Percentiles rank a stretch among this genome's conserved stretches.
These are phyloP conservation scores for Microdochium nivale DNA, from an alignment of 2,329 filamentous ascomycete species.

Conservation along the genomic window DNA sequence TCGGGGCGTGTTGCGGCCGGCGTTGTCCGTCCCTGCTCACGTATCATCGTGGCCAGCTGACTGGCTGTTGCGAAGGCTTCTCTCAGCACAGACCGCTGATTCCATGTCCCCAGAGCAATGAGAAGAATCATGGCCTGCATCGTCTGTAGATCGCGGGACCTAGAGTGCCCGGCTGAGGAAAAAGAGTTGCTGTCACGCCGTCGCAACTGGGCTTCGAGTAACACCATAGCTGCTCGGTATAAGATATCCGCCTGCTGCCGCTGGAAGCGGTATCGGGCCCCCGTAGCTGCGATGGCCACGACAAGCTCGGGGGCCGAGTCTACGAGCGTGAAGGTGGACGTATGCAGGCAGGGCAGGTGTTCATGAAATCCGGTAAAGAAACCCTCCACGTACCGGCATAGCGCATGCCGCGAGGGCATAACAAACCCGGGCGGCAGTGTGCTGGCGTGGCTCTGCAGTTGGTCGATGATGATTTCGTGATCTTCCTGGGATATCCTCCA, in stretches of 20 bases:
- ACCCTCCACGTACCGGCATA: slow-evolving; percentile 24
- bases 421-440: no score
- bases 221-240: slow-evolving; percentile 20
- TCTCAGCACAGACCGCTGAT: slow-evolving; percentile 23
- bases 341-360: slow-evolving; percentile 27
- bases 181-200: neutral
- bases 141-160: slow-evolving; percentile 18
- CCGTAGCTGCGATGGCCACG: slow-evolving; percentile 2
- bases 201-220: neutral
- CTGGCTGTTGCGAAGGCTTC: slow-evolving; percentile 25
- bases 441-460: no score
- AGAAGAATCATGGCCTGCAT: slow-evolving; percentile 14
- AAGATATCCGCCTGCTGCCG: slow-evolving; percentile 23
- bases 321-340: slow-evolving; percentile 22
- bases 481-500: no score
- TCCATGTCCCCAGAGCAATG: slow-evolving; percentile 26
- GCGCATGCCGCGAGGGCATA: slow-evolving; percentile 17
- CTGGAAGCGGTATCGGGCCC: slow-evolving; percentile 17
- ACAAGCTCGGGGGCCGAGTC: slow-evolving; percentile 20
- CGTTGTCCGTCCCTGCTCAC: slow-evolving; percentile 21
- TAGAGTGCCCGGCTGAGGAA: neutral
- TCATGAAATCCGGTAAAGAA: slow-evolving; percentile 27
- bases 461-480: no score
- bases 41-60: slow-evolving; percentile 21
- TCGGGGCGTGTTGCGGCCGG: neutral